Evolutionary conservation across 306 rosid species (phyloP).

Genomic region (Lupinus albus): DNA sequence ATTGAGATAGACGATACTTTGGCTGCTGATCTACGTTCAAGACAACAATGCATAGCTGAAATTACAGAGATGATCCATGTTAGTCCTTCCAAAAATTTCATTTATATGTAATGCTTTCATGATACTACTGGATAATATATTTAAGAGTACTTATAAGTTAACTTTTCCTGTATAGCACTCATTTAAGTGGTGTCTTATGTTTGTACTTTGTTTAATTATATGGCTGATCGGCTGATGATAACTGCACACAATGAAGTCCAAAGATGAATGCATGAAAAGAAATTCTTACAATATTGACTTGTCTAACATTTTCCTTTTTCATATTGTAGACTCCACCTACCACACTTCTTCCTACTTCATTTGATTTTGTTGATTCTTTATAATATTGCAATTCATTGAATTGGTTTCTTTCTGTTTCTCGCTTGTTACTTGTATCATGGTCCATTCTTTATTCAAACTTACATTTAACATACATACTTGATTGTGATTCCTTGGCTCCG

Average conservation of each 20-base stretch:
- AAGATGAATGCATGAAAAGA: background rate
- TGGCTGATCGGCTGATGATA: background rate
- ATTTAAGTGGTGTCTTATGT: too few relatives aligned
- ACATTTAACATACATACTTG: background rate
- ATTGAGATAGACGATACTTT: conserved; percentile 43
- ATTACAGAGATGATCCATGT: conserved; percentile 88
- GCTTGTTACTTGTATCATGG: background rate
- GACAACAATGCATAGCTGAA: conserved; percentile 74
- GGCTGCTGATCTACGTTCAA: conserved; percentile 57
- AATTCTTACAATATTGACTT: background rate
- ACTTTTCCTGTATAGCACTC: conserved; percentile 9
- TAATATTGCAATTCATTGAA: background rate
- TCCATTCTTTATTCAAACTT: background rate
- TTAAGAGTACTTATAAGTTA: background rate
- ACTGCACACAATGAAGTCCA: background rate
- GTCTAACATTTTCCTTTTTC: background rate
- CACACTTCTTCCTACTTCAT: background rate
- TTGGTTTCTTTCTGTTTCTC: background rate
- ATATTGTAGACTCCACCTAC: background rate
- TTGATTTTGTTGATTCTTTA: conserved; percentile 9
- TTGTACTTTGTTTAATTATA: background rate
- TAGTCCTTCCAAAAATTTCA: conserved; percentile 43
- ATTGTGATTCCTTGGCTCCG: background rate
- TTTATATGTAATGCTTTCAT: conserved; percentile 10
- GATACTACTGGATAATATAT: conserved; percentile 1